Conservation (phyloP, 345 rosid species). For the Clarkia xantiana region DNA sequence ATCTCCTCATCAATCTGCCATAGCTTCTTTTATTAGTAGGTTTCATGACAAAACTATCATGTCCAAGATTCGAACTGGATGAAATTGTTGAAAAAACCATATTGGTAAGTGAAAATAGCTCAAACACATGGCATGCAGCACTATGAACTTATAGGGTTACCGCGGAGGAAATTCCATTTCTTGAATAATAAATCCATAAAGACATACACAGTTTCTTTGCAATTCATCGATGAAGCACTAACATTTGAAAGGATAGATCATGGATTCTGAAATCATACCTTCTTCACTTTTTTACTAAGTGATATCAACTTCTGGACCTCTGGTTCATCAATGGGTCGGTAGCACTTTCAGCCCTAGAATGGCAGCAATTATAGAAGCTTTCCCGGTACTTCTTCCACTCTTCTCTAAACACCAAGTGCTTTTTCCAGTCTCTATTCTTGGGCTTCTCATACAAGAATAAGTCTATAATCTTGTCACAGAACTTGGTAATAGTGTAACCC, state of each 20-base stretch:
- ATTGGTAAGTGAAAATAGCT: not conserved
- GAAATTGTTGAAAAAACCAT: not conserved
- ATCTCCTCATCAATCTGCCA: slow-evolving; percentile 91
- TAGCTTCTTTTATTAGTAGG: not conserved
- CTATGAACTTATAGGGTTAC: too few species aligned
- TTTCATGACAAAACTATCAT: not conserved
- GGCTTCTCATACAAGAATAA: slow-evolving; percentile 69
- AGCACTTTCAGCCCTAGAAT: slow-evolving; percentile 36
- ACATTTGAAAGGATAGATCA: not conserved
- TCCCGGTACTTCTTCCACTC: slow-evolving; percentile 76
- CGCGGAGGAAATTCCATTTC: too few species aligned
- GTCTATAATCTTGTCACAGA: slow-evolving; percentile 73
- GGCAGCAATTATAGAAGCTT: slow-evolving; percentile 56
- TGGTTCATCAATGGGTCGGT: slow-evolving; percentile 40
- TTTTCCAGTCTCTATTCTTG: slow-evolving; percentile 65
- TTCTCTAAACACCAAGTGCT: slow-evolving; percentile 61
- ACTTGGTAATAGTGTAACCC: slow-evolving; percentile 55
- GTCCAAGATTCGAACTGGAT: not conserved
- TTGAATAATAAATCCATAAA: not conserved
- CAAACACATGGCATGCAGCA: too few species aligned
- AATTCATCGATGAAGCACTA: not conserved
- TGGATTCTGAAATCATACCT: slow-evolving; percentile 24
- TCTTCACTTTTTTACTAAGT: slow-evolving; percentile 56
- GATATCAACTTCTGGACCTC: slow-evolving; percentile 38
- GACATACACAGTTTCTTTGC: not conserved